These are phyloP conservation scores for Fusarium sp. DNA, from an alignment of 2,329 filamentous ascomycete species.

Conservation along the genomic window DNA sequence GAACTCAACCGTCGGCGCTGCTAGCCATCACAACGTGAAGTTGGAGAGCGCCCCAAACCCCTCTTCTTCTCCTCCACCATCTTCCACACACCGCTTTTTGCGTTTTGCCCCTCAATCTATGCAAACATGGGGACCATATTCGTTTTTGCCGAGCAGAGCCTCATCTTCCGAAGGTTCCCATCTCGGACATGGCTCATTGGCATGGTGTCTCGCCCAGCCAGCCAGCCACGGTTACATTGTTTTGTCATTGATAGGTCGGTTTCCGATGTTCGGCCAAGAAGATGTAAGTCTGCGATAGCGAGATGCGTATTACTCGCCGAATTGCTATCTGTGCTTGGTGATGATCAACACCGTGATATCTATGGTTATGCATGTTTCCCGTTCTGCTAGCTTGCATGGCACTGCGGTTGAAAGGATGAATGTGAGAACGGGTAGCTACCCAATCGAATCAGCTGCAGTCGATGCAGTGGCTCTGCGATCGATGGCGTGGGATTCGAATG, in stretches of 20 bases:
- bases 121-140: conserved; percentile 3
- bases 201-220: neutral
- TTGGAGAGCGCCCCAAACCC: conserved; percentile 29
- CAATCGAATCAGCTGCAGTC: conserved; percentile 10
- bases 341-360: neutral
- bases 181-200: conserved; percentile 2
- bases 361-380: conserved; percentile 8
- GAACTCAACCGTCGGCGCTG: conserved; percentile 18
- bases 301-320: conserved; percentile 6
- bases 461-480: conserved; percentile 8
- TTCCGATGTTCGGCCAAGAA: neutral
- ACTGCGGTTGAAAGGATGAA: conserved; percentile 6
- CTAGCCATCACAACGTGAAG: conserved; percentile 12
- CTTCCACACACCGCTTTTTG: conserved; percentile 44
- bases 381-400: conserved; percentile 18
- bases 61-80: conserved; percentile 41
- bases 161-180: conserved; percentile 27
- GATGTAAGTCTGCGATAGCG: neutral
- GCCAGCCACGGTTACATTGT: conserved; percentile 4
- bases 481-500: conserved; percentile 8
- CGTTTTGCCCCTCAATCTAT: conserved; percentile 19
- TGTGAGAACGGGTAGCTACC: conserved; percentile 6
- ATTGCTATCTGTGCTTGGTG: conserved; percentile 4
- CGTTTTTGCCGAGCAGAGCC: conserved; percentile 28
- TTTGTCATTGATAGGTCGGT: conserved; percentile 3